Base-by-base conservation (phyloP, 225 moss, liverwort and hornwort genomes). In the Ulota crispa region DNA sequence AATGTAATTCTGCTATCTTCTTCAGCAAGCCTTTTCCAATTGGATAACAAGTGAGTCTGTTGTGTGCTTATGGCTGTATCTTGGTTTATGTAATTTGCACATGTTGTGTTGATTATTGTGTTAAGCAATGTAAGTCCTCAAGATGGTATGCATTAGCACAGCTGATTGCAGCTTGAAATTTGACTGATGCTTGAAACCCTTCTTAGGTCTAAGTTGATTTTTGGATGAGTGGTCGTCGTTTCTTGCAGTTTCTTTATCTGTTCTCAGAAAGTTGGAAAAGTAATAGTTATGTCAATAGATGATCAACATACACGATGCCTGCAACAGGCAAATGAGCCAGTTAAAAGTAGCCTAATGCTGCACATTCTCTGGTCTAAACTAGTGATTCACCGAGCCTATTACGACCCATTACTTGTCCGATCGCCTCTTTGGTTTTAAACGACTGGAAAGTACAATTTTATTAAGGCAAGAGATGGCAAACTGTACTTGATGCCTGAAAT, bases 261-360 rank as follows among this genome's bases (percentile, higher is more conserved):
- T 64, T 59, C 43, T 64, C 31, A 74, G 45, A 64, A 18, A 31
- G 26, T 20, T 61, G 67, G 53, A 61, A 62, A 39, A 43, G n/a
- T 30, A 80, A 36, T 47, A 42, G 23, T 70, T 78, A 69, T 68
- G 89, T 73, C 87, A 82, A 79, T 53, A 32, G 91, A 84, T 86
- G 89, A 86, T 34, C 65, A 79, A 73, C 41, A 74, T n/a, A 26
- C 79, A 82, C 66, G 77, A 87, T 86, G 89, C 81, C 72, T 82
- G 50, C 19, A 84, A 53, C 34, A 59, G 76, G 72, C 83, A 78
- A 47, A 24, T 89, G 82, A 83, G 66, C 56, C 64, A 76, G 83
- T 89, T 87, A 91, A 87, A 82, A 89, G 84, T 78, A 89, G 87
- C 64, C 89, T 84, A 89, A 84, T 89, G 89, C 83, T 74, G 79